A percentile compares a stretch with the other conserved stretches of the same genome.
Conservation (phyloP, 306 rosid genomes). For the Gleditsia sinensis region DNA sequence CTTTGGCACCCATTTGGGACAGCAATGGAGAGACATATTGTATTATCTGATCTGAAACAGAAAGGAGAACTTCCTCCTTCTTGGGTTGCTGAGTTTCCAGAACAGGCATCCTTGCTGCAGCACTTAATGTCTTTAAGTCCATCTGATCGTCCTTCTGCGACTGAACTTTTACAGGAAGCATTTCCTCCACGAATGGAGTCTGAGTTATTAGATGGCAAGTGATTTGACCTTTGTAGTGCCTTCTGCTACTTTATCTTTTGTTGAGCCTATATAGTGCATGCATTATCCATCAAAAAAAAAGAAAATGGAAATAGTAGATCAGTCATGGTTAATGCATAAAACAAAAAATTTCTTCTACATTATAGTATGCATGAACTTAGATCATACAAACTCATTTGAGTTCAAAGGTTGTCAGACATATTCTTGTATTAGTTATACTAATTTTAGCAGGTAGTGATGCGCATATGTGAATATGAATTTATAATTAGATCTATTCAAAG, state of each 20-base stretch:
- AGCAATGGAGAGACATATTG: conserved; percentile 82
- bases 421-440: background rate
- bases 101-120: conserved; percentile 71
- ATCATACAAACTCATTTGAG: conserved; percentile 5
- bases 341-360: background rate
- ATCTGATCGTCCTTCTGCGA: conserved; percentile 91
- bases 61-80: conserved; percentile 73
- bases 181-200: conserved; percentile 95
- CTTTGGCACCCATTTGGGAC: conserved; percentile 99
- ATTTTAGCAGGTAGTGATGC: conserved; percentile 13
- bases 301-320: background rate
- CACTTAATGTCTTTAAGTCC: conserved; percentile 85
- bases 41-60: conserved; percentile 81
- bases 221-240: conserved; percentile 33
- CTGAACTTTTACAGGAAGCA: conserved; percentile 70
- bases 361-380: background rate
- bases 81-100: conserved; percentile 84
- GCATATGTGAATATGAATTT: background rate
- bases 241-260: conserved; percentile 20
- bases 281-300: conserved; percentile 19
- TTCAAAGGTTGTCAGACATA: conserved; percentile 12
- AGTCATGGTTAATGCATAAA: conserved; percentile 5
- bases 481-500: conserved; percentile 1
- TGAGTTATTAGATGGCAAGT: conserved; percentile 87
- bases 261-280: background rate